Evolutionary conservation across 208 protist genomes (phyloP).

Genomic region (Trypanosoma cruzi): DNA sequence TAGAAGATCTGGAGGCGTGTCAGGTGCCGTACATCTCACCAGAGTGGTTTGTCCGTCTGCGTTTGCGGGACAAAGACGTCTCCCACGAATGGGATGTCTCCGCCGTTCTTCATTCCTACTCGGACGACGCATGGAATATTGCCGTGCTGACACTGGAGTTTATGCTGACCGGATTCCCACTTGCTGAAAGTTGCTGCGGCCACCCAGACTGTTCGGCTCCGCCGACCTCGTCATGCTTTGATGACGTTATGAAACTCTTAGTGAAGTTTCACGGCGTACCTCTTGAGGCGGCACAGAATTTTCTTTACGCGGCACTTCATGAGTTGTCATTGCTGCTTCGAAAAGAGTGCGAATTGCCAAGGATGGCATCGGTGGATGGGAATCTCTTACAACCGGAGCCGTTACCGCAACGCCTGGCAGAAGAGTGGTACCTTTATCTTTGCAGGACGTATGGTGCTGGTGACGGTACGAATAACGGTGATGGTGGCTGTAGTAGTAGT

Average conservation of each 20-base stretch:
- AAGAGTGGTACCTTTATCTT: constrained; percentile 60
- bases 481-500: not conserved
- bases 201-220: constrained; percentile 14
- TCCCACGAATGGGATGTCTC: not conserved
- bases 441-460: constrained; percentile 30
- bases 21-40: constrained; percentile 75
- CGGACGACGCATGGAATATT: constrained; percentile 81
- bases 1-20: constrained; percentile 32
- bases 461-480: not conserved
- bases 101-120: constrained; percentile 45
- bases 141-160: constrained; percentile 71
- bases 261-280: constrained; percentile 29
- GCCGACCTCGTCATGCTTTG: constrained; percentile 47
- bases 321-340: constrained; percentile 18
- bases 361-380: not conserved
- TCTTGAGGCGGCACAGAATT: constrained; percentile 54
- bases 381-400: not conserved
- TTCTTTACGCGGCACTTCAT: constrained; percentile 77
- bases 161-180: constrained; percentile 49
- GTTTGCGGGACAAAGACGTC: not conserved
- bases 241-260: constrained; percentile 41
- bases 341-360: not conserved
- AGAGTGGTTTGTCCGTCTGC: constrained; percentile 41
- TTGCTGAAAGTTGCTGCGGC: constrained; percentile 21
- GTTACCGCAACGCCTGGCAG: constrained; percentile 42